Percentiles rank a stretch among this genome's conserved stretches.
Evolutionary conservation across 176 grass and related monocot species (phyloP).

Genomic region (Stipa capillata): DNA sequence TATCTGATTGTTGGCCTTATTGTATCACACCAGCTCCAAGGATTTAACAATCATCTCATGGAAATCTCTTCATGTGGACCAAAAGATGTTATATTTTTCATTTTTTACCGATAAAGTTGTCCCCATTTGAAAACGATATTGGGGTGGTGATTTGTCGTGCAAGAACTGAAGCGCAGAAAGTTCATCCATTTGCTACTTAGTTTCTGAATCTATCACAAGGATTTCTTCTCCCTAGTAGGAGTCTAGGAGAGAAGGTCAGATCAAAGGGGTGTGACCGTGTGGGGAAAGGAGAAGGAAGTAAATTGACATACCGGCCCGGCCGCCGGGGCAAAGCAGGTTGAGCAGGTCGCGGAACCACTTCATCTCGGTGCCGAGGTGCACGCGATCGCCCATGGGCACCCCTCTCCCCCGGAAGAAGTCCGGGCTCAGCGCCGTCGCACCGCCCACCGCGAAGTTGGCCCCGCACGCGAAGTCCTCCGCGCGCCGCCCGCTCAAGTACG

Average conservation of each 20-base stretch:
- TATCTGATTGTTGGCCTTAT: not conserved
- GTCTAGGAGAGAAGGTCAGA: not conserved
- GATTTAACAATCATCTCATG: not conserved
- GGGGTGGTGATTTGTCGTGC: not conserved
- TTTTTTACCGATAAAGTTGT: not conserved
- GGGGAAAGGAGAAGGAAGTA: not conserved
- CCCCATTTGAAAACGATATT: not conserved
- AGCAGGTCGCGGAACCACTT: conserved; percentile 67
- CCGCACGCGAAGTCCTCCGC: conserved; percentile 48
- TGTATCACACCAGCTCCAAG: not conserved
- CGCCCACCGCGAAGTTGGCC: conserved; percentile 81
- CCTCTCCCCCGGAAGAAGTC: conserved; percentile 63
- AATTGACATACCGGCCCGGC: conserved; percentile 11
- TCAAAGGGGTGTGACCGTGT: conserved; percentile 3
- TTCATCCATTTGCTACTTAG: not conserved
- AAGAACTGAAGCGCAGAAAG: not conserved
- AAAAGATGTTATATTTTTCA: not conserved
- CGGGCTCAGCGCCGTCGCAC: conserved; percentile 54
- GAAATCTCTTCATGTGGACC: not conserved
- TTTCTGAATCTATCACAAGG: not conserved
- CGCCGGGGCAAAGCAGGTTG: conserved; percentile 23
- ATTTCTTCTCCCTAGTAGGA: not conserved
- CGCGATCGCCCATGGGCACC: conserved; percentile 31
- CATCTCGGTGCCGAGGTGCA: conserved; percentile 63
- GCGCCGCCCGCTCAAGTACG: conserved; percentile 43